Evolutionary conservation across 1,139 yeast genomes (phyloP), one percentile per base, ranked within the genome.

Genomic region (Debaryomycetaceae sp.): DNA sequence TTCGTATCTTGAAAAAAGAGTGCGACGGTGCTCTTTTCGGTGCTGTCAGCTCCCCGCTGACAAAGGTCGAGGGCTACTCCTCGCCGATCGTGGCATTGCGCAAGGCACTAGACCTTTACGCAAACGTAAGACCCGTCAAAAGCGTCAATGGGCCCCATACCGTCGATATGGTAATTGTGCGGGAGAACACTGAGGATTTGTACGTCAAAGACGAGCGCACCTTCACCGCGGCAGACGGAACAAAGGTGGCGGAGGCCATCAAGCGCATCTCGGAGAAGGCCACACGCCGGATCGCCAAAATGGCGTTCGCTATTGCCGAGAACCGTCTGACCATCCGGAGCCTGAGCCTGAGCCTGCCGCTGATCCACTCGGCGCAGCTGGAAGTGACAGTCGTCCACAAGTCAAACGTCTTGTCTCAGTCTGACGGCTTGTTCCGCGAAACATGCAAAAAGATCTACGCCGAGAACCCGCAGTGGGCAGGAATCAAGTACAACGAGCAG

Each of bases 11-110:
- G 53, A 69, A 78, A 51, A 62, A 66, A 26, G 78, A 81, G 43
- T 90, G 98, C 58, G 95, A 90, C 47, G 97, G 96, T 62, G 98
- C 97, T 11, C 68, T 90, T 36, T 90, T 90, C 47, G 98, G 98
- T 42, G 95, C 98, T 30, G 98, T 90, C 32, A 79, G 93, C 29
- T 86, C 97, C 15, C 98, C 98, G 40, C 69, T 94, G 29, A 75
- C 77, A 41, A 87, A 87, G 62, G 97, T 90, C 30, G 93, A 72
- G 32, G 98, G 98, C 29, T 90, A 90, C 62, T 85, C 96, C 15
- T 87, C 97, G 20, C 98, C 98, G 42, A 90, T 90, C 56, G 98
- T 90, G 30, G 98, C 97, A 12, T 71, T 90, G 52, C 79, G 98
- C 64, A 90, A 87, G 73, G 83, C 81, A 58, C 53, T 90, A 62